Base-by-base conservation (phyloP, 352 stramenopile genomes). In the Pythium sukuiense region DNA sequence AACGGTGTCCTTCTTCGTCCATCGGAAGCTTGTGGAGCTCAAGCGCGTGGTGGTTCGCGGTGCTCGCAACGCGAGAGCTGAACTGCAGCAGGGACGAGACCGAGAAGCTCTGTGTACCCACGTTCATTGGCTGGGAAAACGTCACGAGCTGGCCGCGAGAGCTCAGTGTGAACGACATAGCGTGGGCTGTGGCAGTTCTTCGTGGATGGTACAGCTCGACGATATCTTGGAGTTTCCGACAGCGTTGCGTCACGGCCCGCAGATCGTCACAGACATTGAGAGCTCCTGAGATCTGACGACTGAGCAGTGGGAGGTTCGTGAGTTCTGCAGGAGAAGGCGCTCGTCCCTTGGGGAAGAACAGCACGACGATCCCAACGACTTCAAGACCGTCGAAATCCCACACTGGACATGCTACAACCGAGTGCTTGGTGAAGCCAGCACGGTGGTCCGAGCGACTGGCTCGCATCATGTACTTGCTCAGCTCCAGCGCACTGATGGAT, bases 201-300 rank as follows among this genome's bases (percentile, higher is more conserved):
- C 48, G 54, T 18, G 66, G 55, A 5, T 61, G 37, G 27, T 61
- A 88, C 26, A 74, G 30, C 61, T 90, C 80, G 37, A 87, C 39
- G 67, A 87, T 81, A 0, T 66, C 33, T 46, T 90, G 82, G 46
- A 90, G 68, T 54, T 76, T 74, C 18, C 69, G 59, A 50, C 71
- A 79, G 6, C 82, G 78, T 6, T 70, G 59, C 14, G 70, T 85
- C 5, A 88, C 64, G 0, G 67, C 75, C 9, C 63, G 64, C 5
- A 93, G 52, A 57, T 93, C 84, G 18, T 77, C 71, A 52, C 84
- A 93, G 1, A 93, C 84, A n/a, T 83, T 80, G 33, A 93, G 64
- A 0, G 82, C 84, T 0, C 84, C 83, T 0, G 84, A 82, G 65
- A 93, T 93, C 63, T 93, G 82, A 1, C 78, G 74, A 20, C 72